These are phyloP conservation scores for Hypsizygus marmoreus DNA, from an alignment of 768 basidiomycete genomes.

Conservation along the genomic window DNA sequence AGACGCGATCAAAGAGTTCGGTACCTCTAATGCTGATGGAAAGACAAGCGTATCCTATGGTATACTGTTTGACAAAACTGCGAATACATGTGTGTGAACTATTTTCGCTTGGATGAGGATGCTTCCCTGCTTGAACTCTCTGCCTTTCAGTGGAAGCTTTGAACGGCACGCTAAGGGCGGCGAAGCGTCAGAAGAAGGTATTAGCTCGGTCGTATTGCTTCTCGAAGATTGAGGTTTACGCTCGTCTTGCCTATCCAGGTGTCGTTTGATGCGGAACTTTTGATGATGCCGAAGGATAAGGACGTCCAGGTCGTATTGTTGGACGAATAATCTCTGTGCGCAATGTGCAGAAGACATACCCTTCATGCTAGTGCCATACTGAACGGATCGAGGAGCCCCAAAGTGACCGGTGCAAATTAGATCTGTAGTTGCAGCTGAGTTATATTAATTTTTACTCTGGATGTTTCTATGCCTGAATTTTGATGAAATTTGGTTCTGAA, in stretches of 20 bases:
- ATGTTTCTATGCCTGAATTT: too few species aligned
- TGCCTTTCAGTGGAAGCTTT: constrained; percentile 49
- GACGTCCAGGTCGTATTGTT: constrained; percentile 45
- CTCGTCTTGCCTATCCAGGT: constrained; percentile 28
- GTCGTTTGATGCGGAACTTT: constrained; percentile 43
- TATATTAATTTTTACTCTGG: too few species aligned
- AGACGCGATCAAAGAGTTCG: constrained; percentile 48
- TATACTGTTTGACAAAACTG: constrained; percentile 48
- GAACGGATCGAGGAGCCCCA: too few species aligned
- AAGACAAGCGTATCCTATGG: constrained; percentile 41
- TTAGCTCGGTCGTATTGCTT: background rate
- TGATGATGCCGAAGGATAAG: constrained; percentile 55
- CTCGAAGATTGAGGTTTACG: background rate
- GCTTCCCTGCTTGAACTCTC: background rate
- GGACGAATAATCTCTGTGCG: constrained; percentile 20
- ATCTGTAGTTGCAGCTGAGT: too few species aligned
- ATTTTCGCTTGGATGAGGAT: too few species aligned
- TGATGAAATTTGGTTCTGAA: too few species aligned
- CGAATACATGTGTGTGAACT: constrained; percentile 40
- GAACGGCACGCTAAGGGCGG: constrained; percentile 48
- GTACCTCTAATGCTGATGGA: constrained; percentile 39
- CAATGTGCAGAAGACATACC: too few species aligned
- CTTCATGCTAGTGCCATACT: too few species aligned
- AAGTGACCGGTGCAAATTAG: too few species aligned
- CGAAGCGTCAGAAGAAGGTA: constrained; percentile 50